Evolutionary conservation across 2,329 filamentous ascomycete species (phyloP), one percentile per base, ranked within the genome.

Genomic region (Cryphonectria radicalis): DNA sequence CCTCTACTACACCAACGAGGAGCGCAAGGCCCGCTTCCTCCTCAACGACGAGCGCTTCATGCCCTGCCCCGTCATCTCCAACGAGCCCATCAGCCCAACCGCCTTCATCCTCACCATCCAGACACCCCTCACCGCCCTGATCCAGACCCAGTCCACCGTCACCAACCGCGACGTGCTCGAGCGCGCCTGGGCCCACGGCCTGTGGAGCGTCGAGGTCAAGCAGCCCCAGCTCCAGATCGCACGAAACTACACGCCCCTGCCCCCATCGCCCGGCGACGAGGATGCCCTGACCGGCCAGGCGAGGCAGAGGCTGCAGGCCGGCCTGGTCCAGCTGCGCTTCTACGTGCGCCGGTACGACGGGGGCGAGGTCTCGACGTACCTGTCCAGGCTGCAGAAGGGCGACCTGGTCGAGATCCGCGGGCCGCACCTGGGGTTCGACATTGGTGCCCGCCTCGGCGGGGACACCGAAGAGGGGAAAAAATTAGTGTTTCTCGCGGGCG

Each of bases 201-300:
- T 97, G 59, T 97, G 94, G 92, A 94, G 92, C 74, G 91, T 98
- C 46, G 92, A 98, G 83, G 90, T 97, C 78, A 97, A 97, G 82
- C 96, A 98, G 82, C 96, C 96, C 2, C 91, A 97, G 79, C 83
- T 98, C 70, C 95, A 98, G 81, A 97, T 99, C 76, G 93, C 93
- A 60, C 85, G 96, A 73, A 91, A 94, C 71, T 99, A 99, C 81
- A 98, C 96, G 4, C 94, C 95, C 0, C 84, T 99, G 67, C 73
- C 17, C 25, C 57, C 66, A 8, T 5, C 2, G 5, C 42, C 57
- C 75, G 67, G 5, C 76, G 78, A 19, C 13, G 42, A 64, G 37
- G 60, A 42, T 11, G 35, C 32, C 11, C 6, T 42, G 37, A n/a
- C 60, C 22, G 37, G n/a, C 76, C 77, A 19, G 71, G 46, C 69